Evolutionary conservation across 2,329 filamentous ascomycete genomes (phyloP), one percentile per base, ranked within the genome.

Genomic region (Sporothrix curviconia): DNA sequence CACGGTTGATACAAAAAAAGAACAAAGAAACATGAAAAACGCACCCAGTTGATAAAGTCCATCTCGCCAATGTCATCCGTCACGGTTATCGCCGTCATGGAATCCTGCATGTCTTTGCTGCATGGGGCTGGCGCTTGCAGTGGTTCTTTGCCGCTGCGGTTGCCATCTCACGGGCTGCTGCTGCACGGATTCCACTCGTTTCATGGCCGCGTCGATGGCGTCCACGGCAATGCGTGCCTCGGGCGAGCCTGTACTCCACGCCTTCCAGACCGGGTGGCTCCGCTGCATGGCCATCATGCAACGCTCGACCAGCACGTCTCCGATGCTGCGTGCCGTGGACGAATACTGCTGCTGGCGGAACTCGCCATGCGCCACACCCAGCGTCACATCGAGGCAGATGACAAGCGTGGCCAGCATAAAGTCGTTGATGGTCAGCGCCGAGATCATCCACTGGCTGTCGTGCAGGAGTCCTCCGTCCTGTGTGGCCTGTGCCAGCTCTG

Each of bases 361-460:
- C 6, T 6, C 7, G 11, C 3, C 7, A 17, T 28, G 49, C 7
- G n/a, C 25, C 14, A 30, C 30, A 7, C 19, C 11, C 14, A 51
- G n/a, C 14, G 34, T 47, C 15, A 39, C 3, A 15, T 59, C 57
- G 7, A 59, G 49, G 56, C 75, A 81, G 3, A 81, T 63, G 14
- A 81, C 73, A 73, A 79, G 79, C 7, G 74, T 72, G 0, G 78
- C 78, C 1, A 81, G 69, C 1, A 81, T 68, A 43, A 77, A 80
- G 55, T 81, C 77, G n/a, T 77, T 73, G 42, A 69, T 68, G 0
- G 74, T 71, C 15, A 81, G 65, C 0, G 73, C 72, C 1, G 68
- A 72, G 1, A 78, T 57, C 64, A 79, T 75, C 71, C 76, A 78
- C 19, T 71, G 65, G 40, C 77, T 71, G 5, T 71, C 67, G 55